Evolutionary conservation across 2,329 filamentous ascomycete species (phyloP), one percentile per base, ranked within the genome.

Genomic region (Penicillium olsonii): DNA sequence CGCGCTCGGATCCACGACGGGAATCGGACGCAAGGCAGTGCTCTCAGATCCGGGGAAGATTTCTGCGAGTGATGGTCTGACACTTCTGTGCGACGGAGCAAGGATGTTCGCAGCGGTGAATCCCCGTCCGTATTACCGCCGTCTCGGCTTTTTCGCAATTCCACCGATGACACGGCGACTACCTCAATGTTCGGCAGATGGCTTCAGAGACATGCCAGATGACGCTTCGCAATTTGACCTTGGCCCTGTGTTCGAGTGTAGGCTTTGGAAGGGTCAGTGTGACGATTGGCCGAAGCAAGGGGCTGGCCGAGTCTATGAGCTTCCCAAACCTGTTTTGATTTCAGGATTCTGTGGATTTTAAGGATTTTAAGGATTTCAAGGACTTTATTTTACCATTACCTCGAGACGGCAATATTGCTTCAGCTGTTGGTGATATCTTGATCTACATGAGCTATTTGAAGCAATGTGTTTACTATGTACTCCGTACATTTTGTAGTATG

Each of bases 61-160:
- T 52, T 45, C 55, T 57, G 57, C 53, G 45, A 56, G 55, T 55
- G 24, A 55, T 53, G 24, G 38, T 15, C 27, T 57, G 55, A 59
- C 54, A 51, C 53, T 42, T 43, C 9, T 48, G 56, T 60, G 52
- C 34, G 35, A 61, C 58, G 52, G 52, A 54, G 53, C 49, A 53
- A 60, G 56, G 58, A 53, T 50, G 37, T 33, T 20, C 31, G 37
- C 8, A 53, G 56, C 56, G 51, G 52, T 57, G 54, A 48, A 48
- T 40, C 27, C 38, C 45, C 40, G 37, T 37, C 24, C 37, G 54
- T 57, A 55, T 53, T 42, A 59, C 48, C n/a, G 46, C 27, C 39
- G 58, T 59, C 54, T 57, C 56, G 54, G 58, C 37, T 31, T 46
- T 45, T 55, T 55, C 43, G 20, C 15, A 59, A 60, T 53, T 17